phyloP scores from a whole-genome alignment of 2,329 filamentous ascomycete species.

The Volutella citrinella region DNA sequence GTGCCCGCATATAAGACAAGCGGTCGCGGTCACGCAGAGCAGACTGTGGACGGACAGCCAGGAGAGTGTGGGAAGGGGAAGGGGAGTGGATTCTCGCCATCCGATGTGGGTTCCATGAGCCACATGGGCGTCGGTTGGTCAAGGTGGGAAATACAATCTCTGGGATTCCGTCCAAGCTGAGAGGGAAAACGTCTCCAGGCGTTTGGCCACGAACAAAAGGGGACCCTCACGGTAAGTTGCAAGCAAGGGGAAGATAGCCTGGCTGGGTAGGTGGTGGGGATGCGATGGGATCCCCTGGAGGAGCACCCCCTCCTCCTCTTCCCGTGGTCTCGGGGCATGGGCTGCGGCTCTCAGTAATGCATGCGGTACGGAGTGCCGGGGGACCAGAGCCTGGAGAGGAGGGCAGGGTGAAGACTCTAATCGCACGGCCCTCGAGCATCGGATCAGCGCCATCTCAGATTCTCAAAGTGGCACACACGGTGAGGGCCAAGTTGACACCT shows the following conservation, averaged over 20 bases:
- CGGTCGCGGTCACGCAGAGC: no score
- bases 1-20: no score
- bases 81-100: no score
- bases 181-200: no score
- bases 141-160: no score
- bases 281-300: neutral
- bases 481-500: constrained; percentile 4
- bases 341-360: neutral
- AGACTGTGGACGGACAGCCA: no score
- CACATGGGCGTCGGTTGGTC: no score
- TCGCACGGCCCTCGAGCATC: constrained; percentile 9
- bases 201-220: constrained; percentile 8
- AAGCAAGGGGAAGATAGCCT: constrained; percentile 21
- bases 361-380: neutral
- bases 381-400: neutral
- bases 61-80: no score
- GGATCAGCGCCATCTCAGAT: constrained; percentile 1
- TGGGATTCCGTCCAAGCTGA: no score
- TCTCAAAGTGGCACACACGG: constrained; percentile 9
- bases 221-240: constrained; percentile 15
- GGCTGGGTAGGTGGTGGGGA: neutral
- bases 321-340: no score
- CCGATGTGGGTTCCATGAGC: no score
- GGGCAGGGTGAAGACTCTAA: constrained; percentile 4
- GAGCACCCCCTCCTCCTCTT: neutral